These are phyloP conservation scores for Ajuga reptans DNA, from an alignment of 305 asterid genomes.

Conservation along the genomic window DNA sequence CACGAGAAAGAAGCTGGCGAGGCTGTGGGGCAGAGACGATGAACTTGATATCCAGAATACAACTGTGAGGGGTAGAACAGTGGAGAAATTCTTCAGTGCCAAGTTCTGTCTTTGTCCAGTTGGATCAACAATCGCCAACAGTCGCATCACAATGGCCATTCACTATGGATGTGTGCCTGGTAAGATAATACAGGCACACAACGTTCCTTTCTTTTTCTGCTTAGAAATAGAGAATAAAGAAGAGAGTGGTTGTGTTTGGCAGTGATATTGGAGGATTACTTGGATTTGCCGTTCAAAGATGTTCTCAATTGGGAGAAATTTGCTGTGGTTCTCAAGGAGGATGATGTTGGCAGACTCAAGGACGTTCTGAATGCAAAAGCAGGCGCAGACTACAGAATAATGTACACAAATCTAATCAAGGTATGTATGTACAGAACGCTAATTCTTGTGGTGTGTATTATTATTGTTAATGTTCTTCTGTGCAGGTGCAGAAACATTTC, in stretches of 20 bases:
- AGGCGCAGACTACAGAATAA: neutral
- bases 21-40: conserved; percentile 2
- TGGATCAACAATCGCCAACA: conserved; percentile 6
- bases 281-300: conserved; percentile 19
- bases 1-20: conserved; percentile 7
- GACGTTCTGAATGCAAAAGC: conserved; percentile 17
- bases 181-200: neutral
- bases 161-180: conserved; percentile 29
- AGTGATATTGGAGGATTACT: conserved; percentile 26
- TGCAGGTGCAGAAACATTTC: conserved; percentile 23
- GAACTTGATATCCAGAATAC: conserved; percentile 15
- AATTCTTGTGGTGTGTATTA: no score
- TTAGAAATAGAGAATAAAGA: no score
- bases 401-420: conserved; percentile 17
- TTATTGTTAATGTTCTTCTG: neutral
- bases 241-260: neutral
- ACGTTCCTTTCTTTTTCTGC: no score
- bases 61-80: neutral
- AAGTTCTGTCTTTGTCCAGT: conserved; percentile 25
- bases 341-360: conserved; percentile 6
- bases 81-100: conserved; percentile 1
- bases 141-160: conserved; percentile 19
- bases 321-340: conserved; percentile 15
- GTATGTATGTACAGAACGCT: neutral
- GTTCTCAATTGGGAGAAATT: conserved; percentile 22